Base-by-base conservation (phyloP, 2,329 filamentous ascomycete genomes). In the Cytospora leucostoma region DNA sequence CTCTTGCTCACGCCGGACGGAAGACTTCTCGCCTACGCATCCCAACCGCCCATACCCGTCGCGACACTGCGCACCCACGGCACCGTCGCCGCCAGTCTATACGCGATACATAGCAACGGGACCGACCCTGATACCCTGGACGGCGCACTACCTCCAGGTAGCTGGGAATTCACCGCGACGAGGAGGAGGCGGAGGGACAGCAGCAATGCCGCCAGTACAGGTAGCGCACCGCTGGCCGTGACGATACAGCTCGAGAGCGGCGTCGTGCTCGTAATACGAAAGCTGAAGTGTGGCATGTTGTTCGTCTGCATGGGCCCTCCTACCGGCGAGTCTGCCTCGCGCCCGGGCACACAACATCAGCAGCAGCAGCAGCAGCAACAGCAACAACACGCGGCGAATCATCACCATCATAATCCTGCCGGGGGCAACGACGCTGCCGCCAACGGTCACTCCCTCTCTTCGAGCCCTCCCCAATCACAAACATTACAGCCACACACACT, bases 11-110 rank as follows among this genome's bases (percentile, higher is more conserved):
- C 84, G 3, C 78, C 82, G 1, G 82, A 83, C 47, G 86, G 86
- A 69, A 87, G 87, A 73, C 82, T 89, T 40, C 84, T 89, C 67
- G 83, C 86, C 62, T 85, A 87, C 72, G 83, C 85, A 47, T 84
- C 83, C 57, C 75, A 79, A 2, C 78, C 65, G 19, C 59, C 63
- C 53, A 59, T 84, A 52, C 77, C 85, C 56, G 83, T 86, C 68
- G 76, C 81, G 65, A 77, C 80, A 21, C 81, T 89, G 47, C 85
- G 86, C 70, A 85, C 83, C 11, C 85, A 88, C 72, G 84, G 84
- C 69, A 88, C 86, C 64, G 84, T 88, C 65, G 86, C 86, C 50
- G 84, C 84, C 63, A 86, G 83, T 7, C 80, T 88, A 21, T 86
- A 85, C 78, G 77, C 80, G 21, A 80, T 87, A 51, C 86, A 88